Evolutionary conservation across 495 filamentous ascomycete species (phyloP), one percentile per base, ranked within the genome.

Genomic region (Cudoniella acicularis): DNA sequence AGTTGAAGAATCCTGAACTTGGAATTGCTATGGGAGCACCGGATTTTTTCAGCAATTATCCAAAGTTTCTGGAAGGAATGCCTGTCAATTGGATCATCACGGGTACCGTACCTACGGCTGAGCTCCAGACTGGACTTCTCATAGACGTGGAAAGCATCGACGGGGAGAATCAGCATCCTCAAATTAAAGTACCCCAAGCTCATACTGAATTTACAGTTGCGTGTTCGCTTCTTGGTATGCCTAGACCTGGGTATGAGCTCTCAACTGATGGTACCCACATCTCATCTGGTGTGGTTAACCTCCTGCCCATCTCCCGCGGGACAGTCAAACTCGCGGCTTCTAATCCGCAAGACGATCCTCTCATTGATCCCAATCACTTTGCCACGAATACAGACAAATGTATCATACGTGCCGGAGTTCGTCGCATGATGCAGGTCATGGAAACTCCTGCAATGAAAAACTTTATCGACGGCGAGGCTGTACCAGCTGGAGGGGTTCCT

Each of bases 401-500:
- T 41, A n/a, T 41, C 36, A 41, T 41, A 41, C 36, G 36, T n/a
- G 36, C 36, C n/a, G 36, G 36, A 41, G n/a, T 41, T 9, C 36
- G 36, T 41, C 9, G 9, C 9, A n/a, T n/a, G n/a, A 9, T 41
- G 9, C 9, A 41, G n/a, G 36, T n/a, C 36, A 41, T 41, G 36
- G 30, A 54, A 1, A 55, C 49, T 0, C 67, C 71, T 3, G 77
- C 79, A 52, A 65, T 83, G 16, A 60, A 75, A 45, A 73, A 78
- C 1, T 62, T 83, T 17, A 67, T 69, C 25, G 79, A 80, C 25
- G 79, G 66, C 0, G 66, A 73, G 75, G 0, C 42, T 26, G 10
- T 72, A 76, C 36, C 65, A 65, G 3, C 76, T 79, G 67, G 74
- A 77, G 16, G 70, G 70, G 61, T 79, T 78, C 0, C 76, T 76